Conservation (phyloP, 352 stramenopile species). For the Phytopythium cucurbitacearum region DNA sequence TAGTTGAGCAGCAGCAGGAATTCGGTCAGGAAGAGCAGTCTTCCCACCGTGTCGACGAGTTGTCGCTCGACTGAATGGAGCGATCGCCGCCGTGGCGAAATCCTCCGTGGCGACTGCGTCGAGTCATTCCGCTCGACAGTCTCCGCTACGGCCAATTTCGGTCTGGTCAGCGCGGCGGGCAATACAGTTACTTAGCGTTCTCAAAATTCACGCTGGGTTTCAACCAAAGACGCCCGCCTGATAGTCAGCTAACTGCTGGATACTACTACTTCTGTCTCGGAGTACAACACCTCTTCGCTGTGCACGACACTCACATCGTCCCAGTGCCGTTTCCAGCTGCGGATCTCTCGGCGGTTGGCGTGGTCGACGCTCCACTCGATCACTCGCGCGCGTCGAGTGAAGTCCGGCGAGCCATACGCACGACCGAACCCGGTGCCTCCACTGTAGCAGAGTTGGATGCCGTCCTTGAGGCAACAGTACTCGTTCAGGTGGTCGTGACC, state of each 20-base stretch:
- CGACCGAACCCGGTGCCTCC: slow-evolving; percentile 37
- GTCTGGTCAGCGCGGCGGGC: no score
- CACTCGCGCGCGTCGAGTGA: slow-evolving; percentile 30
- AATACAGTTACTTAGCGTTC: no score
- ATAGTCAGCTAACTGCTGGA: neutral
- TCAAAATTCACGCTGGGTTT: no score
- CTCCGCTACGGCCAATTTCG: no score
- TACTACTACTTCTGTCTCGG: slow-evolving; percentile 6
- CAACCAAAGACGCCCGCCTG: neutral
- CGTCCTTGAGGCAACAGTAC: slow-evolving; percentile 43
- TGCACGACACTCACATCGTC: slow-evolving; percentile 25
- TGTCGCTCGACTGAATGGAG: slow-evolving; percentile 7
- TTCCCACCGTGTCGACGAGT: slow-evolving; percentile 12
- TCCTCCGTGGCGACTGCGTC: neutral
- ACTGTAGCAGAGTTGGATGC: slow-evolving; percentile 54
- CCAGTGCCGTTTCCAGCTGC: slow-evolving; percentile 42
- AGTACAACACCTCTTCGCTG: slow-evolving; percentile 29
- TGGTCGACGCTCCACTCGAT: slow-evolving; percentile 38
- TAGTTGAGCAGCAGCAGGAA: slow-evolving; percentile 43
- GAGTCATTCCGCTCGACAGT: no score
- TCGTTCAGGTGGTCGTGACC: slow-evolving; percentile 64
- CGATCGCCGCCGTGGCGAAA: neutral
- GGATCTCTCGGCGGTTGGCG: slow-evolving; percentile 30
- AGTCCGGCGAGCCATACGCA: slow-evolving; percentile 23
- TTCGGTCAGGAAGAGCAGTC: slow-evolving; percentile 38